Percentiles rank a stretch among this genome's conserved stretches.
These are phyloP conservation scores for Leishmania mexicana DNA, from an alignment of 208 protist species.

Conservation along the genomic window DNA sequence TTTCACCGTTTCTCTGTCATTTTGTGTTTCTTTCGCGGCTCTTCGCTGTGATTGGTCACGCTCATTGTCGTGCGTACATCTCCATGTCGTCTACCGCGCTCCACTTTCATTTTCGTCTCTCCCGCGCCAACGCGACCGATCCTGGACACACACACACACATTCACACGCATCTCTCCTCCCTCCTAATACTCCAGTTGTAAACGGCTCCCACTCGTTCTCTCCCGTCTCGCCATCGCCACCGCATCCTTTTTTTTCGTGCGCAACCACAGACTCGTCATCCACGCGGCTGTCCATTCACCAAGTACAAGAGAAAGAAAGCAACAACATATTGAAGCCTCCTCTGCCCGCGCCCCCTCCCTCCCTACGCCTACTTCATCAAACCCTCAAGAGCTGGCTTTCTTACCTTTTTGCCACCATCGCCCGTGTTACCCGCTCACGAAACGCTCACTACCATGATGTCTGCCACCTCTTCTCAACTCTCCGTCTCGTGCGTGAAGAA, in stretches of 20 bases:
- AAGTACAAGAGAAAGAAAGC: neutral
- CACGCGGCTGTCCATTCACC: neutral
- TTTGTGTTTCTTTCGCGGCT: neutral
- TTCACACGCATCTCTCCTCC: neutral
- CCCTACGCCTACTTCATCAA: neutral
- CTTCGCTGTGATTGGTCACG: neutral
- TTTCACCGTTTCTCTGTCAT: neutral
- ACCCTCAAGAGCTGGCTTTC: neutral
- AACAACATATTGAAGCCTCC: neutral
- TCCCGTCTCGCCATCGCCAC: neutral
- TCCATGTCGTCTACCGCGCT: neutral
- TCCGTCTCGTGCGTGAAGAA: slow-evolving; percentile 2
- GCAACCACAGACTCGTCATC: neutral
- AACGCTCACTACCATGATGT: slow-evolving; percentile 12
- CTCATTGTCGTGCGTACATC: neutral
- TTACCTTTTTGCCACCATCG: neutral
- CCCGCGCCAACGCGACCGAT: neutral
- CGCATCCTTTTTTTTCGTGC: neutral
- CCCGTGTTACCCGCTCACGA: neutral
- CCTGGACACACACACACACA: neutral
- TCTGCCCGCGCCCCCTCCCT: neutral
- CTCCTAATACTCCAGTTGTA: neutral
- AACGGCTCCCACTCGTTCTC: neutral
- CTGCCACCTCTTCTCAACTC: slow-evolving; percentile 19
- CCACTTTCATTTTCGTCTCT: neutral